These are phyloP conservation scores for Adenanthera pavonina DNA, from an alignment of 306 rosid genomes.

Conservation along the genomic window DNA sequence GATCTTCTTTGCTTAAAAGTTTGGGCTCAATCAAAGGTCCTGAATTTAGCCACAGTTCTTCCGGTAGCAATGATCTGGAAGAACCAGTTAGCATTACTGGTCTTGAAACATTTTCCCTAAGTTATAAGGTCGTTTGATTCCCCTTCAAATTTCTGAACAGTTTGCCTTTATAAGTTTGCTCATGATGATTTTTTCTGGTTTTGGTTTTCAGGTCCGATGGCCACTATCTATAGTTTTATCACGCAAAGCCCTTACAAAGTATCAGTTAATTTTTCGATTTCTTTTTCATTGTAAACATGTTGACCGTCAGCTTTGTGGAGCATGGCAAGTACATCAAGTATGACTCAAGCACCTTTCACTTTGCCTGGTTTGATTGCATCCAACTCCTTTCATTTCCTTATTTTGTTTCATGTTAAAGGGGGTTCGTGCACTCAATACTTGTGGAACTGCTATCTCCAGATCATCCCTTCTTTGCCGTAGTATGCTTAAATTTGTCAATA, in stretches of 20 bases:
- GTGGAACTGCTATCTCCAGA: constrained; percentile 87
- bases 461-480: constrained; percentile 95
- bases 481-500: constrained; percentile 94
- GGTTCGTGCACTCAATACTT: constrained; percentile 78
- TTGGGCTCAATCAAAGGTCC: constrained; percentile 65
- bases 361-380: constrained; percentile 29
- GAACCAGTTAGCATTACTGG: constrained; percentile 79
- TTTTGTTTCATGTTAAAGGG: constrained; percentile 61
- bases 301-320: constrained; percentile 95
- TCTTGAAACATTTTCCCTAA: constrained; percentile 89
- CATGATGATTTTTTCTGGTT: constrained; percentile 33
- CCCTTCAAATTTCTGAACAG: constrained; percentile 30
- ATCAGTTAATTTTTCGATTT: constrained; percentile 90
- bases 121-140: constrained; percentile 71
- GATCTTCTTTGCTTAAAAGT: constrained; percentile 78
- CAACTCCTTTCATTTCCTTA: constrained; percentile 29
- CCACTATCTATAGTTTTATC: constrained; percentile 93
- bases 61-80: constrained; percentile 59
- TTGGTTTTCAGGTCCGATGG: constrained; percentile 79
- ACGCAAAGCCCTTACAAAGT: constrained; percentile 79
- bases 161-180: neutral
- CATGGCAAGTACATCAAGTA: constrained; percentile 99
- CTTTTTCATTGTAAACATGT: constrained; percentile 96
- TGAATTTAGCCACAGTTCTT: constrained; percentile 53
- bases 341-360: constrained; percentile 32